Evolutionary conservation across 257 asterid species (phyloP), one percentile per base, ranked within the genome.

Genomic region (Capsicum rhomboideum): DNA sequence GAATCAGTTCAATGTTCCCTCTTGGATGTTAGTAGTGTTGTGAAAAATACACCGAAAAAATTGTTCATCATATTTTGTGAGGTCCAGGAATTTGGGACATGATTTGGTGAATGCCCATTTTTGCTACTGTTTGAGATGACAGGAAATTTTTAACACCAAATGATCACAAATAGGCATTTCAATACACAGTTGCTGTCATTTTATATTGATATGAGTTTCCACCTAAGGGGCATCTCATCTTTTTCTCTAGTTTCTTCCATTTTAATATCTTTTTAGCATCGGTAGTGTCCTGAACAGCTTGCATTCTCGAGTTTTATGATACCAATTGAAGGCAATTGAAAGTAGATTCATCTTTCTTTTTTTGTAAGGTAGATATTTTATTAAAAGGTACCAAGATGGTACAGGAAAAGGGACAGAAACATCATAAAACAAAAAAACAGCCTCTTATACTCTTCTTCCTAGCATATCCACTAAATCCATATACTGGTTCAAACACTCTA

Each of bases 41-140:
- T 75, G 80, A 37, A 49, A 49, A 61, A 75, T 49, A 75, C 44
- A 75, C 26, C 26, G 44, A 13, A 49, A 14, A 14, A 49, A 14
- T 7, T 49, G 26, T 77, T 50, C 64, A 11, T 26, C 26, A 4
- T 49, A 50, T 77, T 63, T 50, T 77, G 26, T 3, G 77, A 77
- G 64, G 82, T 77, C 46, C 28, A 28, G 58, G 63, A 77, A 50
- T 77, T 77, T 50, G 28, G 64, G 82, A 50, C 82, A 26, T 50
- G 18, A 77, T 77, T 77, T n/a, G 28, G 26, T 77, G 82, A 77
- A 50, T 77, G 64, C 64, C 23, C 82, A 77, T 77, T 77, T 77
- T 77, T 77, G 82, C 16, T 50, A 50, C 82, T 77, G 46, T 50
- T 49, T 77, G 82, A 77, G 46, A 77, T 77, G 64, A 10, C 46